phyloP scores from a whole-genome alignment of 116 monocot genomes.

The Iris pallida region DNA sequence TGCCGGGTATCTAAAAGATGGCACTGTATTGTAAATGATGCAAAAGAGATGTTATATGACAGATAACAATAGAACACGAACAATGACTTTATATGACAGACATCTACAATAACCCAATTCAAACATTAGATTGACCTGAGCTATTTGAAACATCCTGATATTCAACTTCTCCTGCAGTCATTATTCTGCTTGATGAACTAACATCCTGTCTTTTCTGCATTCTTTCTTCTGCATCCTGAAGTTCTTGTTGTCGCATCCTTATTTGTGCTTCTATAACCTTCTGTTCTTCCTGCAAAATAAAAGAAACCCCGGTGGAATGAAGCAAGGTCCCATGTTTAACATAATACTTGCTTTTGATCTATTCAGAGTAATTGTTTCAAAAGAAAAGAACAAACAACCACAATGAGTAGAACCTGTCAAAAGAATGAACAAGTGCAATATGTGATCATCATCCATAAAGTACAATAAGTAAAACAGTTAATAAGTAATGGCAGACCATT shows the following conservation, averaged over 20 bases:
- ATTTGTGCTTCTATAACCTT: conserved; percentile 95
- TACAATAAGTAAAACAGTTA: no score
- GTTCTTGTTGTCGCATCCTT: conserved; percentile 73
- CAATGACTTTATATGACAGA: background rate
- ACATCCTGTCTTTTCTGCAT: conserved; percentile 52
- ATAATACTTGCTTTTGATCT: background rate
- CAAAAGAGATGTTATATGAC: background rate
- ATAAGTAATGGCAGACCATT: no score
- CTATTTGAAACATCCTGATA: conserved; percentile 28
- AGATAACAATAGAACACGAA: conserved; percentile 2
- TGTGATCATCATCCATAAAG: no score
- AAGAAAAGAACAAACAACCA: background rate
- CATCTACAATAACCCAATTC: background rate
- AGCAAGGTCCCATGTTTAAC: background rate
- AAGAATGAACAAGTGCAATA: background rate
- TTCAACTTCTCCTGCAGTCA: conserved; percentile 57
- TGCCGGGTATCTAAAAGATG: conserved; percentile 21
- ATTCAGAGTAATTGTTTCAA: background rate
- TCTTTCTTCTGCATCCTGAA: conserved; percentile 72
- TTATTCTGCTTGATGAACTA: conserved; percentile 38
- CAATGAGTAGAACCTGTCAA: background rate
- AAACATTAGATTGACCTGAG: conserved; percentile 3
- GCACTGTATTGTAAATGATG: conserved; percentile 10
- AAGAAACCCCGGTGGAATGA: background rate
- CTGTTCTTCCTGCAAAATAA: conserved; percentile 76